These are phyloP conservation scores for Umbelopsis sp. DNA, from an alignment of 371 early-diverging fungal genomes.

Conservation along the genomic window DNA sequence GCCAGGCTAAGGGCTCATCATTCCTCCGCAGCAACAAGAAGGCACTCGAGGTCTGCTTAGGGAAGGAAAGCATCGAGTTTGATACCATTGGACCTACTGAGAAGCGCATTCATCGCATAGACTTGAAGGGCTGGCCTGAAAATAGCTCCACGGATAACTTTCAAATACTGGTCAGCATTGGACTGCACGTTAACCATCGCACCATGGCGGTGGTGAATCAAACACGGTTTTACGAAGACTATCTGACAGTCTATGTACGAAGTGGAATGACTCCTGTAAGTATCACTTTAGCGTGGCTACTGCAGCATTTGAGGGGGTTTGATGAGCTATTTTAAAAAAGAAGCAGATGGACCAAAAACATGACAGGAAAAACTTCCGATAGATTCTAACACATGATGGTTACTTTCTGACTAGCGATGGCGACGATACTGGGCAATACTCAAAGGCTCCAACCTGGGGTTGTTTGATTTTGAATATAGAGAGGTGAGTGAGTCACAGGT, in stretches of 20 bases:
- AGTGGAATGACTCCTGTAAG: slow-evolving; percentile 45
- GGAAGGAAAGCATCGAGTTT: slow-evolving; percentile 34
- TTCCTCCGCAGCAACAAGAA: slow-evolving; percentile 22
- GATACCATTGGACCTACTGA: slow-evolving; percentile 30
- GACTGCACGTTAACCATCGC: slow-evolving; percentile 37
- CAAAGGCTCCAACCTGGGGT: slow-evolving; percentile 33
- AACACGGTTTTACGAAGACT: slow-evolving; percentile 37
- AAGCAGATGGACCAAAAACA: background rate
- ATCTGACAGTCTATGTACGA: slow-evolving; percentile 46
- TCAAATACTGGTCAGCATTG: slow-evolving; percentile 41
- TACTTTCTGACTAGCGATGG: slow-evolving; percentile 39
- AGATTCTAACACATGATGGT: background rate
- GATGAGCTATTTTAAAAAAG: too few species aligned
- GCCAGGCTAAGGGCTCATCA: slow-evolving; percentile 32
- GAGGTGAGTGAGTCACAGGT: slow-evolving; percentile 29
- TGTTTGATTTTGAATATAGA: slow-evolving; percentile 55
- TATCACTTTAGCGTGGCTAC: background rate
- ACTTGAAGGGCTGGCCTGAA: slow-evolving; percentile 21
- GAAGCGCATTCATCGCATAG: slow-evolving; percentile 39
- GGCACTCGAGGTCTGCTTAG: slow-evolving; percentile 29
- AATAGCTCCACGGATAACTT: slow-evolving; percentile 22
- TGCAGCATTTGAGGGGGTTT: too few species aligned
- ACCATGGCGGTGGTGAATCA: slow-evolving; percentile 37
- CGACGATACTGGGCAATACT: slow-evolving; percentile 47
- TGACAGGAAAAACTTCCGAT: background rate